Base-by-base conservation (phyloP, 1,284 basidiomycete genomes). In the Trichosporon coremiiforme region DNA sequence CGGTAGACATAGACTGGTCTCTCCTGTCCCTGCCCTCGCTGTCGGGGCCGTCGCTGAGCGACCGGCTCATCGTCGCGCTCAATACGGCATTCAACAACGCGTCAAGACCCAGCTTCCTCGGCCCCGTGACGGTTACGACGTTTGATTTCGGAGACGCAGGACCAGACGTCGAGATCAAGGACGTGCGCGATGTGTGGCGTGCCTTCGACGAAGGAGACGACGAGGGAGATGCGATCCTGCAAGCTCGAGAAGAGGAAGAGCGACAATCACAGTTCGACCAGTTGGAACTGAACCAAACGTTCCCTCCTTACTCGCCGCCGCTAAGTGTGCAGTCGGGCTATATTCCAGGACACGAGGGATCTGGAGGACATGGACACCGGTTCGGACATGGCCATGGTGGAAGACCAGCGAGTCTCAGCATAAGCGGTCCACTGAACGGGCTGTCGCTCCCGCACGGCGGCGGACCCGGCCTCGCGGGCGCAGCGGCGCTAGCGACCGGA, bases 111-210 rank as follows among this genome's bases (percentile, higher is more conserved):
- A 94, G 93, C 6, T 98, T 96, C 82, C 91, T 99, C 64, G 96
- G 96, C 0, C 94, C 94, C 15, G 88, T 98, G 70, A 88, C 90
- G 71, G 89, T 98, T 70, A 90, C 90, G 4, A 89, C 89, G 2
- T 88, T 98, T 68, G 92, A 94, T 68, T 95, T 99, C 82, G 96
- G 96, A 36, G 88, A 89, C 0, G 86, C 87, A 29, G 82, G 89
- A 4, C 96, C 97, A 1, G 91, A 95, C 71, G 87, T 97, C 47
- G 91, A 96, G 80, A 87, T 99, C 70, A 89, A 93, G 69, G 95
- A 98, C 83, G 85, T 99, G 70, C 88, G 93, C 64, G 95, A 98
- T 85, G 93, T 98, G 69, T 94, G 96, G 85, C 90, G 90, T 50
- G 95, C 96, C 79, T 98, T 98, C 79, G 83, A 85, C 60, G 91